Evolutionary conservation across 2,329 filamentous ascomycete species (phyloP), one percentile per base, ranked within the genome.

Genomic region (Fusarium bulbicola): DNA sequence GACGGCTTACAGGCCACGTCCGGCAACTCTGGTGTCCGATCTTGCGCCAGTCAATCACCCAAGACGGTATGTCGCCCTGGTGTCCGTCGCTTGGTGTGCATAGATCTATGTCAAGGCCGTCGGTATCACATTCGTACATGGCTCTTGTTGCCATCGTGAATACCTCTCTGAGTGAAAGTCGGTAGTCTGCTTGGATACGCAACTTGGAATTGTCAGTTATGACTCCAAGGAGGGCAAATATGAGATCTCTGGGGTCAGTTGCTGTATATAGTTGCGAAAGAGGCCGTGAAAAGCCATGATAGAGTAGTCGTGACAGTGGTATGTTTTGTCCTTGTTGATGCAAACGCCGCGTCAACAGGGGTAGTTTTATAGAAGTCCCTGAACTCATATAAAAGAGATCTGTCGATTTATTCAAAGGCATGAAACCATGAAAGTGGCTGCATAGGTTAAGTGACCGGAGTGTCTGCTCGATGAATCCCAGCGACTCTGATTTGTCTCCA

Each of bases 141-240:
- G 61, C 54, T 24, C 56, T 64, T n/a, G 61, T 50, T n/a, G 36
- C 28, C 13, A 13, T 11, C 2, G 45, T 50, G 24, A 60, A 64
- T 11, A 60, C 56, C 21, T 64, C 56, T 6, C 14, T 40, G 5
- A 45, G 32, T 10, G 43, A 32, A 26, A 46, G 18, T 12, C n/a
- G 24, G 10, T 64, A 64, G 20, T 64, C 32, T 6, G 37, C 30
- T 6, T 18, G 12, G 7, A 70, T 9, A 4, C 45, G 37, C 7
- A 59, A 42, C 13, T 30, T 46, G 7, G 64, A 42, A 1, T 52
- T 49, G 1, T 74, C 47, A 1, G 53, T 26, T 1, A 73, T 40
- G 6, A 76, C 21, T 6, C 75, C 75, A 5, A 76, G 61, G 1
- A 76, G 59, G 1, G 66, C 75, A 15, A 74, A 74, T 1, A 73